These are phyloP conservation scores for Auricularia cornea DNA, from an alignment of 768 basidiomycete species.

Conservation along the genomic window DNA sequence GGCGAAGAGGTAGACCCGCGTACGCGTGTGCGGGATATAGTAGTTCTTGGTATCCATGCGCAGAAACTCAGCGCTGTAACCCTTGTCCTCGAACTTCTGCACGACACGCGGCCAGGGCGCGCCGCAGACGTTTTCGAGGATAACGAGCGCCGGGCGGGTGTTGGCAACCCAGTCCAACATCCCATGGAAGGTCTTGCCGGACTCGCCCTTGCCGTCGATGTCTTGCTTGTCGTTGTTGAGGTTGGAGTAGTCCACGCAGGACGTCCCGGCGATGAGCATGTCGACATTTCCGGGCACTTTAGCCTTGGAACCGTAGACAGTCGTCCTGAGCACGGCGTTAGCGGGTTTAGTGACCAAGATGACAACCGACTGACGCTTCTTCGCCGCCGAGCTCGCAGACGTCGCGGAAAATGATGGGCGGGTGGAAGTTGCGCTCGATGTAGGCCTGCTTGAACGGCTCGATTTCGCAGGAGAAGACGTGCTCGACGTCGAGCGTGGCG, in stretches of 20 bases:
- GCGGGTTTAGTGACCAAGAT: not conserved
- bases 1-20: conserved; percentile 79
- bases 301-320: conserved; percentile 82
- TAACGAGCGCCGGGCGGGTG: conserved; percentile 84
- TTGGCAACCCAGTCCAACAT: conserved; percentile 90
- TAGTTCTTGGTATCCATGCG: conserved; percentile 82
- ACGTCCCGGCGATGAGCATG: conserved; percentile 86
- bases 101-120: conserved; percentile 82
- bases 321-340: conserved; percentile 46
- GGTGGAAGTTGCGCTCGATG: conserved; percentile 92
- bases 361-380: conserved; percentile 55
- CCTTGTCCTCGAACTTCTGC: conserved; percentile 61
- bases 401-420: conserved; percentile 86
- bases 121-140: conserved; percentile 87
- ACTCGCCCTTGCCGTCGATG: conserved; percentile 85
- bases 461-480: conserved; percentile 95
- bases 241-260: conserved; percentile 96
- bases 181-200: conserved; percentile 86
- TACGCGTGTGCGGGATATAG: conserved; percentile 93
- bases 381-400: conserved; percentile 79
- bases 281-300: conserved; percentile 87
- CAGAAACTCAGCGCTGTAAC: conserved; percentile 62
- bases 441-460: conserved; percentile 97
- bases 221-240: conserved; percentile 89
- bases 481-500: conserved; percentile 64